These are phyloP conservation scores for Hemileccinum impolitum DNA, from an alignment of 768 basidiomycete genomes.

Conservation along the genomic window DNA sequence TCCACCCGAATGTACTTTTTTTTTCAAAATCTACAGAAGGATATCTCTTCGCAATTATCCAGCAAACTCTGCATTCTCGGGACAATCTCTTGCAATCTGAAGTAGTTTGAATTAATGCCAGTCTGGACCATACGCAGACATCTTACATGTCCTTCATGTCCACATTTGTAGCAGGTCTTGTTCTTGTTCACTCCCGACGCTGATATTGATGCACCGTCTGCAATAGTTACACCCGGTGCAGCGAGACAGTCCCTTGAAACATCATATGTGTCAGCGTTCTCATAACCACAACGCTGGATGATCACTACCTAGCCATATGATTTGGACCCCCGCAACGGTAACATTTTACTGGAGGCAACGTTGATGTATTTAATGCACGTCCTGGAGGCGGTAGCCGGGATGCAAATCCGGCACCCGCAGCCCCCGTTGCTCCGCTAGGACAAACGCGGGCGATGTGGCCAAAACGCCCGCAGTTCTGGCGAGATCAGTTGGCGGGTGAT, in stretches of 20 bases:
- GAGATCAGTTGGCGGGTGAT: constrained; percentile 5
- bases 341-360: constrained; percentile 81
- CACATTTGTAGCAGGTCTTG: constrained; percentile 88
- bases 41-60: constrained; percentile 33
- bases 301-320: constrained; percentile 70
- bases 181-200: constrained; percentile 56
- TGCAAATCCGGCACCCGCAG: constrained; percentile 46
- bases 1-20: too few species aligned
- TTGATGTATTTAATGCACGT: constrained; percentile 69
- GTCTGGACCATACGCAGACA: background rate
- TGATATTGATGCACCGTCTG: constrained; percentile 39
- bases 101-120: constrained; percentile 5
- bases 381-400: constrained; percentile 73
- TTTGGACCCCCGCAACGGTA: constrained; percentile 89
- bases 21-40: constrained; percentile 13
- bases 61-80: constrained; percentile 51
- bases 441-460: constrained; percentile 82
- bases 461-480: constrained; percentile 73
- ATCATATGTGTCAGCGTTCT: constrained; percentile 10
- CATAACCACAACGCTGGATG: background rate
- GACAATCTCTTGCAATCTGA: constrained; percentile 66
- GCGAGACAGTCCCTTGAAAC: constrained; percentile 75
- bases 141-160: constrained; percentile 83
- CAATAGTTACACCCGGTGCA: constrained; percentile 51
- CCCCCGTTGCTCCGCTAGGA: constrained; percentile 45